Evolutionary conservation across 495 filamentous ascomycete genomes (phyloP), one percentile per base, ranked within the genome.

Genomic region (Poronia punctata): DNA sequence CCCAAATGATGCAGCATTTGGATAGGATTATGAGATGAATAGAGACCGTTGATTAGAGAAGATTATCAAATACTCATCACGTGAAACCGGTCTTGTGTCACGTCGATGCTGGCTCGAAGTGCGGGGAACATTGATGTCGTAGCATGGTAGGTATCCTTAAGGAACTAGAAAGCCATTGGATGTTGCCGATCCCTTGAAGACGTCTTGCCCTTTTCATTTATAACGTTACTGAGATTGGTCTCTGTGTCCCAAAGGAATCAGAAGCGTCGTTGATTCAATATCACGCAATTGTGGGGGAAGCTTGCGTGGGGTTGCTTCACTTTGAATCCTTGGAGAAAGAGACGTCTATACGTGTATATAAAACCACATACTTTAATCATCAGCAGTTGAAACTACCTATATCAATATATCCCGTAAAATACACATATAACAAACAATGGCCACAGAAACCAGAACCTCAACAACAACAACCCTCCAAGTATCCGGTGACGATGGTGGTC

Each of bases 371-470:
- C n/a, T n/a, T n/a, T n/a, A n/a, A n/a, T n/a, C n/a, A n/a, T n/a
- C n/a, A n/a, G n/a, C n/a, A n/a, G n/a, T n/a, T n/a, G n/a, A n/a
- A n/a, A n/a, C n/a, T n/a, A n/a, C n/a, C n/a, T n/a, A n/a, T n/a
- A n/a, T n/a, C n/a, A n/a, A n/a, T n/a, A n/a, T n/a, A n/a, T n/a
- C n/a, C n/a, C n/a, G n/a, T n/a, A n/a, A n/a, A n/a, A n/a, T n/a
- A n/a, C n/a, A n/a, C n/a, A n/a, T n/a, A 43, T 35, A 10, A 12
- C 9, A 35, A 39, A 33, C 23, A 14, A 57, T 57, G 54, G 41
- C 54, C 27, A 38, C 42, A n/a, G 35, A 40, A 0, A 49, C 48
- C 7, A 40, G 52, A 4, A 52, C 48, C 10, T 53, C 44, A 16
- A 46, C 49, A 10, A 45, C n/a, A n/a, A n/a, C n/a, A n/a, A n/a